These are phyloP conservation scores for Phyllosticta paracitricarpa DNA, from an alignment of 2,329 filamentous ascomycete genomes.

Conservation along the genomic window DNA sequence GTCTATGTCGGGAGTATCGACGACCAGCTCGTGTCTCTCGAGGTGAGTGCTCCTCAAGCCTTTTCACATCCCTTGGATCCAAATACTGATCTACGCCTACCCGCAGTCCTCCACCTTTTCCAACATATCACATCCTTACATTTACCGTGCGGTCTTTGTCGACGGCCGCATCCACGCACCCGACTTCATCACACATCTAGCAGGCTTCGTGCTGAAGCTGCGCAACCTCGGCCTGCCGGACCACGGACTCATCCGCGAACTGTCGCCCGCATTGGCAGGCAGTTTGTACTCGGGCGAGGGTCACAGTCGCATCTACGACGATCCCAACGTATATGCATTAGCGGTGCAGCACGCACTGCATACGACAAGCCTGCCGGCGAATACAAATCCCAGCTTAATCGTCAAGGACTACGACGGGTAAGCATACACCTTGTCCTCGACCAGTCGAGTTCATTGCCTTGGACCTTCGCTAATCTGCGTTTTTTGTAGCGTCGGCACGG, in stretches of 20 bases:
- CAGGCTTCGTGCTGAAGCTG: slow-evolving; percentile 87
- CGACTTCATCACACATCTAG: slow-evolving; percentile 85
- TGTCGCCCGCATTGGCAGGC: slow-evolving; percentile 79
- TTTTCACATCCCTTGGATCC: neutral
- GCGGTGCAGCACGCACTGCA: slow-evolving; percentile 39
- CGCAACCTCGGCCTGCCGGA: slow-evolving; percentile 89
- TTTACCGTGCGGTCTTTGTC: slow-evolving; percentile 91
- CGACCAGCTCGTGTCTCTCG: slow-evolving; percentile 88
- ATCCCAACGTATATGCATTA: slow-evolving; percentile 68
- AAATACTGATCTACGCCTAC: neutral
- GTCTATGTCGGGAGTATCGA: slow-evolving; percentile 92
- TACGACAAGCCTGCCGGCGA: slow-evolving; percentile 30
- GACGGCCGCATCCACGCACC: slow-evolving; percentile 86
- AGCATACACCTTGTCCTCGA: neutral
- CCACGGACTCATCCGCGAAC: slow-evolving; percentile 83
- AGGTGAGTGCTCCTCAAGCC: slow-evolving; percentile 43
- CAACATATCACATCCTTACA: slow-evolving; percentile 78
- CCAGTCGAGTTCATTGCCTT: neutral
- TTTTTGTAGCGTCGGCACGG: slow-evolving; percentile 11
- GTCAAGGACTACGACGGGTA: slow-evolving; percentile 24
- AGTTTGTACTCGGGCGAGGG: slow-evolving; percentile 87
- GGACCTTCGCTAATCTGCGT: neutral
- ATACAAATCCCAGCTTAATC: slow-evolving; percentile 17
- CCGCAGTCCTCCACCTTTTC: slow-evolving; percentile 71
- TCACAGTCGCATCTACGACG: slow-evolving; percentile 87